Evolutionary conservation across 805 yeast species (phyloP).

Genomic region (Ogataea allantospora): DNA sequence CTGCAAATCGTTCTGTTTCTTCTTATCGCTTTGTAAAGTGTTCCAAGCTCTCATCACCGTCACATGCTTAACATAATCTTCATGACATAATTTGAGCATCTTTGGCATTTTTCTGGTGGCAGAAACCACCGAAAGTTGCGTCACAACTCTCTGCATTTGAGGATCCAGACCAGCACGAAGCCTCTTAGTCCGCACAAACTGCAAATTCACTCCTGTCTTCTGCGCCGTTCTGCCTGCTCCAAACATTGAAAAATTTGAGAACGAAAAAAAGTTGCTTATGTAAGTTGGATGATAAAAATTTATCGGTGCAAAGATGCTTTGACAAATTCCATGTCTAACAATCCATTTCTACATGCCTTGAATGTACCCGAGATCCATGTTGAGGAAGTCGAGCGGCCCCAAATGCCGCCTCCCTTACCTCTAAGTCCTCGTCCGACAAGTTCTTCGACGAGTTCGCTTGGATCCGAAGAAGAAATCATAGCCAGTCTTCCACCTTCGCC

Average conservation of each 20-base stretch:
- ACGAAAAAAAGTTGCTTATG: neutral
- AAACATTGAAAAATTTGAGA: slow-evolving; percentile 14
- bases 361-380: slow-evolving; percentile 10
- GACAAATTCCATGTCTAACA: slow-evolving; percentile 4
- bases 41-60: slow-evolving; percentile 85
- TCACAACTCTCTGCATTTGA: slow-evolving; percentile 31
- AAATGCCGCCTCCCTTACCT: slow-evolving; percentile 22
- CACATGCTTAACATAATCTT: slow-evolving; percentile 82
- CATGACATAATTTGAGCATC: slow-evolving; percentile 67
- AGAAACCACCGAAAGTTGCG: slow-evolving; percentile 75
- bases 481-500: slow-evolving; percentile 30
- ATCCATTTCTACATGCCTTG: neutral
- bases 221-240: slow-evolving; percentile 9
- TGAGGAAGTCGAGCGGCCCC: neutral
- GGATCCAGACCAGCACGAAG: slow-evolving; percentile 32
- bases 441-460: slow-evolving; percentile 8
- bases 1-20: slow-evolving; percentile 40
- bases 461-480: neutral
- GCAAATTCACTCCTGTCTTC: slow-evolving; percentile 34
- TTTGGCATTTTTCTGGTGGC: slow-evolving; percentile 89
- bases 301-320: slow-evolving; percentile 7
- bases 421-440: slow-evolving; percentile 12
- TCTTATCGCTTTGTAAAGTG: slow-evolving; percentile 51
- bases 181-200: slow-evolving; percentile 40
- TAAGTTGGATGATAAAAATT: neutral